Conservation (phyloP, 106 monocot species). For the Platanthera zijinensis region DNA sequence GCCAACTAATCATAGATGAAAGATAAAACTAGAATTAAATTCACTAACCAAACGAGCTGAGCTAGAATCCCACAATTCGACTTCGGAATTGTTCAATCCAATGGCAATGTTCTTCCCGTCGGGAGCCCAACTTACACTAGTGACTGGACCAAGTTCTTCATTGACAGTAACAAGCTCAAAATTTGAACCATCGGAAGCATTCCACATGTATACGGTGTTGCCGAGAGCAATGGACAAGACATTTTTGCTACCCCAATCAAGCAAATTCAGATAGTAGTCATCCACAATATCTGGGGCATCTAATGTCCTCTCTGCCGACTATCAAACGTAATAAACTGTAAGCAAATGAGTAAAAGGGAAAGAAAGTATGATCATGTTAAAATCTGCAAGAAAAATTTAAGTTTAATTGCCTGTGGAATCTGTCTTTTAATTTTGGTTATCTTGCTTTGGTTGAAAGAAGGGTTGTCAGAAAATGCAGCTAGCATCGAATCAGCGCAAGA, state of each 20-base stretch:
- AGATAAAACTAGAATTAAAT: background rate
- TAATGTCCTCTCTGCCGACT: constrained; percentile 43
- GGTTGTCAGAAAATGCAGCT: constrained; percentile 8
- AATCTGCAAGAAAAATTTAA: background rate
- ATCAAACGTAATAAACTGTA: background rate
- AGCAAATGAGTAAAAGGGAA: no score
- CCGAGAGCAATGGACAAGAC: constrained; percentile 45
- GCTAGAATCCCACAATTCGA: constrained; percentile 44
- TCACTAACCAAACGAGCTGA: constrained; percentile 37
- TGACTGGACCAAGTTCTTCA: constrained; percentile 42
- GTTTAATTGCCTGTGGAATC: constrained; percentile 42
- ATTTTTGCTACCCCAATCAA: constrained; percentile 56
- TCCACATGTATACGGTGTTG: constrained; percentile 47
- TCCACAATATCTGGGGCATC: constrained; percentile 50
- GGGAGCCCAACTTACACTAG: constrained; percentile 59
- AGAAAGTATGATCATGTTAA: background rate
- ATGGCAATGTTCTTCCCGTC: constrained; percentile 45
- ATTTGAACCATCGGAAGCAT: constrained; percentile 29
- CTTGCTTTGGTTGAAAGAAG: constrained; percentile 24
- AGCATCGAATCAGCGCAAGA: constrained; percentile 1
- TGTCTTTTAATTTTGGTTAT: constrained; percentile 27
- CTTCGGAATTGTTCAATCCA: constrained; percentile 34
- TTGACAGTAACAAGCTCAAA: constrained; percentile 41
- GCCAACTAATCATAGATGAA: background rate
- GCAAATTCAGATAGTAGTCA: constrained; percentile 46